Evolutionary conservation across 176 grass and related monocot genomes (phyloP).

Genomic region (Echinochloa phyllopogon): DNA sequence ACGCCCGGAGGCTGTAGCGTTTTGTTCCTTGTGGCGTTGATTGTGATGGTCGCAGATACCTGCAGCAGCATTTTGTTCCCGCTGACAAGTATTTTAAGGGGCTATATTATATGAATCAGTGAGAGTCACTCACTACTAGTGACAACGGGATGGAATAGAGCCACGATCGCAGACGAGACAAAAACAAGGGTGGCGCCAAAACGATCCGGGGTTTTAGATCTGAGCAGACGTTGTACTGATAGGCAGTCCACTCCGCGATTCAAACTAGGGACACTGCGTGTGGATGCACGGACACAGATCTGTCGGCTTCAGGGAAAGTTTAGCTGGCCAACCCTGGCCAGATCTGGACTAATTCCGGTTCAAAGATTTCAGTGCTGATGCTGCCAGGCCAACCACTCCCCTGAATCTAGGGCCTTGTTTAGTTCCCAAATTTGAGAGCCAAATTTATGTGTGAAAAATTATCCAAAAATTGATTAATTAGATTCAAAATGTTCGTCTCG

Average conservation of each 20-base stretch:
- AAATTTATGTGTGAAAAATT: no score
- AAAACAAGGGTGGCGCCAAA: conserved; percentile 28
- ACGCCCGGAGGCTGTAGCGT: not conserved
- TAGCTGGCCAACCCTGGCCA: conserved; percentile 36
- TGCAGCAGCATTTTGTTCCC: not conserved
- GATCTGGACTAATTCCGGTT: conserved; percentile 10
- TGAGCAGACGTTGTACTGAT: not conserved
- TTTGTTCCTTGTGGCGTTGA: not conserved
- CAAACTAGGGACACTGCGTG: conserved; percentile 10
- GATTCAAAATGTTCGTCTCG: no score
- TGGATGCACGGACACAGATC: conserved; percentile 5
- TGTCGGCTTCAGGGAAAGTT: conserved; percentile 34
- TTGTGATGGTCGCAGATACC: not conserved
- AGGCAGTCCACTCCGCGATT: not conserved
- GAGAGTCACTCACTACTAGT: no score
- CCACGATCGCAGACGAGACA: conserved; percentile 10
- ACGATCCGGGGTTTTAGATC: conserved; percentile 33
- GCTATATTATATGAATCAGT: no score
- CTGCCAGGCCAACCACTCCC: not conserved
- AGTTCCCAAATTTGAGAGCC: no score
- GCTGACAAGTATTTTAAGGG: not conserved
- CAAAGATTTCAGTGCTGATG: conserved; percentile 21
- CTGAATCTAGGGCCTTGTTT: not conserved
- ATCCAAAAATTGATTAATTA: no score
- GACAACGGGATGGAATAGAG: not conserved